Conservation (phyloP, 2,329 filamentous ascomycete genomes). For the Cladobotryum mycophilum region DNA sequence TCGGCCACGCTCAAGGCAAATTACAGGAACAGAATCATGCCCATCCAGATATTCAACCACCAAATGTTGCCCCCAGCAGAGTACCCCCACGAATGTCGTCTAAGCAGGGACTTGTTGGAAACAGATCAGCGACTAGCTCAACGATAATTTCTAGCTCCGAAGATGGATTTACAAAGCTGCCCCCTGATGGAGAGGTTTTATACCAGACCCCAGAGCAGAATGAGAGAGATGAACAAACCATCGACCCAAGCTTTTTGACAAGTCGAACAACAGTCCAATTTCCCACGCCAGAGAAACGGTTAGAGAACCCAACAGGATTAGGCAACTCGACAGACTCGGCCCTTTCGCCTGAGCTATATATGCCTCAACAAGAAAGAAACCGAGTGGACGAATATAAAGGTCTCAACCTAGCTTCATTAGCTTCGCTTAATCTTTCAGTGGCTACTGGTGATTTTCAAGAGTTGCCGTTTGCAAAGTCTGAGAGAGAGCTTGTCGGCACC, state of each 20-base stretch:
- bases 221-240: neutral
- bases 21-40: neutral
- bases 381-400: no score
- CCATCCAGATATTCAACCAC: neutral
- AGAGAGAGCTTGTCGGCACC: neutral
- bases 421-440: neutral
- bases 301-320: no score
- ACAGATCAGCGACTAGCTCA: neutral
- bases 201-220: neutral
- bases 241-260: neutral
- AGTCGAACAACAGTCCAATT: neutral
- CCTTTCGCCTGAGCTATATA: no score
- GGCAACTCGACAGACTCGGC: no score
- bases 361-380: no score
- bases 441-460: neutral
- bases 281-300: no score
- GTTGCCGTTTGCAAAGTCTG: neutral
- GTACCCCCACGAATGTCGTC: conserved; percentile 18
- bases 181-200: neutral
- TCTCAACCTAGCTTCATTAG: no score
- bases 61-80: conserved; percentile 4
- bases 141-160: neutral
- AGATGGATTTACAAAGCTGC: neutral
- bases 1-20: neutral
- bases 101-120: neutral